Evolutionary conservation across 352 stramenopile genomes (phyloP), one percentile per base, ranked within the genome.

Genomic region (Pythium chondricola): DNA sequence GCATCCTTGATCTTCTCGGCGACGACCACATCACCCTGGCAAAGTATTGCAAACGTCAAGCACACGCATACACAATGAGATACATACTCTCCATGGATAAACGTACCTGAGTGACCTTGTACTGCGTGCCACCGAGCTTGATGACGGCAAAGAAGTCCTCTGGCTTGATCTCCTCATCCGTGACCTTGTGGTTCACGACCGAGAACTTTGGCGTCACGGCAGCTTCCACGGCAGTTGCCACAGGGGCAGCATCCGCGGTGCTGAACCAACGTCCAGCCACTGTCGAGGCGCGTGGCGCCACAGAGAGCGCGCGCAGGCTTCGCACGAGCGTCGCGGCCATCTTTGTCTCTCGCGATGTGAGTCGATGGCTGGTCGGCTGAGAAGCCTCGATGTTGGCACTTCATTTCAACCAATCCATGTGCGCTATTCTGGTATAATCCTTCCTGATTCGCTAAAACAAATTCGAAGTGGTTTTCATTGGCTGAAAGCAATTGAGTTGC

Each of bases 1-100:
- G 82, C 82, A 45, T 84, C 37, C 56, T 89, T 87, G 57, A 93
- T 79, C 71, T 93, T 93, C 56, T 93, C 82, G 4, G 80, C 61
- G 30, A 91, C 69, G 22, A 93, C 77, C 32, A 91, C 72, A 50
- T 93, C 82, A 41, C 82, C 82, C 71, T 79, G 26, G 8, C n/a
- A n/a, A n/a, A n/a, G n/a, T n/a, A n/a, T n/a, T 25, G 22, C 29
- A 37, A 30, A 44, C 30, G 27, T 24, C 6, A 18, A 21, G 10
- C 18, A 27, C 9, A 4, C n/a, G n/a, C n/a, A n/a, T n/a, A n/a
- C n/a, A n/a, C n/a, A n/a, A n/a, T n/a, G n/a, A n/a, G n/a, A n/a
- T n/a, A n/a, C n/a, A n/a, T n/a, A n/a, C n/a, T n/a, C n/a, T n/a
- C n/a, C n/a, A n/a, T n/a, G n/a, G n/a, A n/a, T 14, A 14, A 27